Base-by-base conservation (phyloP, 176 grass and related monocot species). In the Carex scoparia region DNA sequence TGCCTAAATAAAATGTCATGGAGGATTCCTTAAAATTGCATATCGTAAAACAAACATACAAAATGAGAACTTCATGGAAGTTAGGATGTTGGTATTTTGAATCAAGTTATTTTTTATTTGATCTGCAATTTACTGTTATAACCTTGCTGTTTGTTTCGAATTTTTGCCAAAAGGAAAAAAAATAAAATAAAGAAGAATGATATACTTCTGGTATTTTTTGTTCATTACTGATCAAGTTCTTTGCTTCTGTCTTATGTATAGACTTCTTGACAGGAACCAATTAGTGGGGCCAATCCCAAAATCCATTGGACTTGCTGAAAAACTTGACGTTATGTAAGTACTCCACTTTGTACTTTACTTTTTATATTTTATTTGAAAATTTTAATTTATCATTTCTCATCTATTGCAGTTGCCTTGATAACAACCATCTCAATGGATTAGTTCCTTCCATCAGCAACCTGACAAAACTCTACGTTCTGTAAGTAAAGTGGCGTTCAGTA, bases 301-400 rank as follows among this genome's bases (percentile, higher is more conserved):
- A 31, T 93, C 92, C 28, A 66, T 94, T 68, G 82, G 89, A 32
- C 79, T 87, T 49, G 84, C 94, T 83, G n/a, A 1, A 70, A 23
- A 31, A 6, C 90, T 93, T 6, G 89, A 93, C 87, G 84, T 97
- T 69, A 92, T 97, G 91, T 94, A 90, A 93, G 94, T 94, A 5
- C 88, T 87, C 55, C 38, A 40, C 30, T 28, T 73, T 77, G 7
- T 10, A 86, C 61, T 46, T 3, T 33, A 33, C 82, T 57, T 18
- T 31, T 48, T 30, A 61, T 35, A 31, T 10, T 61, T 9, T 18
- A 1, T 71, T 60, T 73, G 46, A 60, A 65, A 54, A 8, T 69
- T 91, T 60, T 80, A 68, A 28, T 61, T 77, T 32, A 73, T 87
- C 0, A 31, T 1, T 90, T 53, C 14, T 85, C 35, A 80, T 60